Evolutionary conservation across 495 filamentous ascomycete genomes (phyloP).

Genomic region (Cercophora newfieldiana): DNA sequence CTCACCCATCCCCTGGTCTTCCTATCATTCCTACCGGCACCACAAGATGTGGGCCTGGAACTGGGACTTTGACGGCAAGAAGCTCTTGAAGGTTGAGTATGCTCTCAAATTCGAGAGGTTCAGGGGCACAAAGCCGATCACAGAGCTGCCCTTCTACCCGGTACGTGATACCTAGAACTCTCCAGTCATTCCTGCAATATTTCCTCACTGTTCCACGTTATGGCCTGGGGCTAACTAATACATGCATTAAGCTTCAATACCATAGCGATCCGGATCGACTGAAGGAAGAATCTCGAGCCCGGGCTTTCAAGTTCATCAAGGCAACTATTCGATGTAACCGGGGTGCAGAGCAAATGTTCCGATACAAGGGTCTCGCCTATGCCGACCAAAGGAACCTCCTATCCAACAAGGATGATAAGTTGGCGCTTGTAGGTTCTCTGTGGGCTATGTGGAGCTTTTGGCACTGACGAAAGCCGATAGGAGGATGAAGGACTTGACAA

Average conservation of each 20-base stretch:
- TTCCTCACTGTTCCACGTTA: neutral
- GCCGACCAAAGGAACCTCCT: neutral
- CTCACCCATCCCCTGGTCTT: neutral
- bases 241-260: neutral
- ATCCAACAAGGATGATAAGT: neutral
- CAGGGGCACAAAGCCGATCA: neutral
- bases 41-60: neutral
- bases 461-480: neutral
- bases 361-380: neutral
- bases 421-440: neutral
- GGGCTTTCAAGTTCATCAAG: neutral
- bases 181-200: too few species aligned
- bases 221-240: neutral
- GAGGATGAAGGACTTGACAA: neutral
- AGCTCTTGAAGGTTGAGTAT: neutral
- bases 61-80: constrained; percentile 3
- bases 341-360: neutral
- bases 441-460: neutral
- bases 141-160: neutral
- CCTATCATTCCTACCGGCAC: neutral
- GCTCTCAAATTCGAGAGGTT: neutral
- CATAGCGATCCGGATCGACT: neutral
- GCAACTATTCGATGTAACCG: neutral
- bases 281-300: neutral
- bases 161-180: neutral